Conservation (phyloP, 805 yeast species). For the Hemisphaericaspora nanyangensis region DNA sequence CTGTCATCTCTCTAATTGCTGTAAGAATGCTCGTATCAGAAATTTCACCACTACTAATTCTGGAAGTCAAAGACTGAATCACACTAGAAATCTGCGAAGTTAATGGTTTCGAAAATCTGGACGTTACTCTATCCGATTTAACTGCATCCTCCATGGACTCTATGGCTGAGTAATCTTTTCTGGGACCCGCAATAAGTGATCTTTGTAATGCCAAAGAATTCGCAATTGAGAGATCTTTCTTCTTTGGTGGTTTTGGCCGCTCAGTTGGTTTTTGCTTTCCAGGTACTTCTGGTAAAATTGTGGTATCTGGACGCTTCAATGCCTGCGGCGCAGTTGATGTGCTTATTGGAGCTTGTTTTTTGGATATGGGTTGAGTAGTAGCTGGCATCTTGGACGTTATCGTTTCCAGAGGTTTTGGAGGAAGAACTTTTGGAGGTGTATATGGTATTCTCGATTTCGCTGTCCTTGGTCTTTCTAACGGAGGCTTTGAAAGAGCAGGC, state of each 20-base stretch:
- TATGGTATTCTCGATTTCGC: not conserved
- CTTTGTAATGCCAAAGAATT: constrained; percentile 57
- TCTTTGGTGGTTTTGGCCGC: constrained; percentile 4
- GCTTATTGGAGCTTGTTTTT: not conserved
- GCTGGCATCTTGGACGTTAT: not conserved
- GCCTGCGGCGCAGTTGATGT: not conserved
- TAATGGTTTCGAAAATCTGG: constrained; percentile 4
- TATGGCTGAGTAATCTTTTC: constrained; percentile 1
- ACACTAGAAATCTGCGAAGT: constrained; percentile 32
- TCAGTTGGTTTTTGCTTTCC: not conserved
- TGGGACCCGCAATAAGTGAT: constrained; percentile 33
- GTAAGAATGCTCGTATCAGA: constrained; percentile 26
- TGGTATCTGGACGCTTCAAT: not conserved
- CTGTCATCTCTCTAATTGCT: constrained; percentile 39
- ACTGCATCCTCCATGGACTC: constrained; percentile 21
- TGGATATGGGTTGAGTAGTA: not conserved
- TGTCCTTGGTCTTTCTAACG: not conserved
- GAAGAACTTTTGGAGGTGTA: not conserved
- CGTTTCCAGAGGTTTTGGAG: not conserved
- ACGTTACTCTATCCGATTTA: constrained; percentile 11
- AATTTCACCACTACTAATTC: constrained; percentile 20
- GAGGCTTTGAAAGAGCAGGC: not conserved
- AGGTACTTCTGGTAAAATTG: not conserved
- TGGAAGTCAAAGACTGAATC: constrained; percentile 28
- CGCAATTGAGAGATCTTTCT: constrained; percentile 48